phyloP scores from a whole-genome alignment of 2,329 filamentous ascomycete species.

The Aureobasidium sp. region DNA sequence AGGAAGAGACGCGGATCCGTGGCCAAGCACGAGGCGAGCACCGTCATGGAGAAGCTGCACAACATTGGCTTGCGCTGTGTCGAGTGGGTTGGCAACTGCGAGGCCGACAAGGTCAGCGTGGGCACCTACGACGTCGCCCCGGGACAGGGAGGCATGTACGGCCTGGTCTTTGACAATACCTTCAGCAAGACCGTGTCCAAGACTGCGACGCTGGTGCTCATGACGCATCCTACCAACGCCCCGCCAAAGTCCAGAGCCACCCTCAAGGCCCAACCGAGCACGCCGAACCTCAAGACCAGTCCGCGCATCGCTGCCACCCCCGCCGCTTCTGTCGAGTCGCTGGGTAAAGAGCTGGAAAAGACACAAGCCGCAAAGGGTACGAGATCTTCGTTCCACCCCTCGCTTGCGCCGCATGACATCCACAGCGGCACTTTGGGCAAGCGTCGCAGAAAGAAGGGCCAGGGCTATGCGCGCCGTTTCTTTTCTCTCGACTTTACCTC shows the following conservation, averaged over 20 bases:
- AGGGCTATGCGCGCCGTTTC: slow-evolving; percentile 87
- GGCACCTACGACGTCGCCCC: slow-evolving; percentile 74
- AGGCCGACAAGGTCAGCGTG: slow-evolving; percentile 90
- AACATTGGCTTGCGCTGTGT: slow-evolving; percentile 56
- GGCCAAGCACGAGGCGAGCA: slow-evolving; percentile 45
- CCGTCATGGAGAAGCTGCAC: slow-evolving; percentile 60
- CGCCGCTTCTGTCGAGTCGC: neutral
- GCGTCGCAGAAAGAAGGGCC: slow-evolving; percentile 83
- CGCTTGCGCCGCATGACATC: slow-evolving; percentile 45
- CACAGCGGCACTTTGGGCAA: slow-evolving; percentile 85
- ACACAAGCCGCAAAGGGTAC: neutral
- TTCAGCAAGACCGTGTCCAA: slow-evolving; percentile 95
- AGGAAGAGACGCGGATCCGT: slow-evolving; percentile 28
- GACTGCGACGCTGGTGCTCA: slow-evolving; percentile 85
- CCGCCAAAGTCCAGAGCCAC: slow-evolving; percentile 69
- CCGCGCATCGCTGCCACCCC: slow-evolving; percentile 34
- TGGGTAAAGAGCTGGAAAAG: neutral
- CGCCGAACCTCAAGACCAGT: slow-evolving; percentile 34
- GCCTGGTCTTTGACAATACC: slow-evolving; percentile 95
- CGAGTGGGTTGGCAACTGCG: slow-evolving; percentile 86
- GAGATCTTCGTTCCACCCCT: neutral
- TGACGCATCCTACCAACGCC: slow-evolving; percentile 82
- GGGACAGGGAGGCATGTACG: slow-evolving; percentile 85
- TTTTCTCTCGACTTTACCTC: slow-evolving; percentile 95
- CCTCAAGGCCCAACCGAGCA: slow-evolving; percentile 50